phyloP scores from a whole-genome alignment of 2,329 filamentous ascomycete genomes.

The Hymenoscyphus salicellus region DNA sequence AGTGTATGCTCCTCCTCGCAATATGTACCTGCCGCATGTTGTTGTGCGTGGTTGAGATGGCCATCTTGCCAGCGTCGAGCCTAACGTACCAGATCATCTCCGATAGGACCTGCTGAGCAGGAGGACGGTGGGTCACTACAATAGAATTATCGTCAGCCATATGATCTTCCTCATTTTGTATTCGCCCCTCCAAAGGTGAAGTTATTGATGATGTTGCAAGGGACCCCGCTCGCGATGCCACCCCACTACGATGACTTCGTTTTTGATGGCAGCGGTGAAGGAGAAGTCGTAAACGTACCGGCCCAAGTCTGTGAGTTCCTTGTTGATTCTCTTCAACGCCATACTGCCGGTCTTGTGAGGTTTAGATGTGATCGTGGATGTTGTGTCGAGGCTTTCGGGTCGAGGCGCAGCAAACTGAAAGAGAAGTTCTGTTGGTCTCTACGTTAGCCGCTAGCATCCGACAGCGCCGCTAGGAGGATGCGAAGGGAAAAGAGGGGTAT shows the following conservation, averaged over 20 bases:
- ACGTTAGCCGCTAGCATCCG: slow-evolving; percentile 30
- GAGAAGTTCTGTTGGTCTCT: slow-evolving; percentile 23
- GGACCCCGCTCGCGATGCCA: slow-evolving; percentile 34
- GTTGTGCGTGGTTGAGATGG: neutral
- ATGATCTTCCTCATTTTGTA: slow-evolving; percentile 10
- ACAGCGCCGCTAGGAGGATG: slow-evolving; percentile 26
- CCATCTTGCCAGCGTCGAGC: neutral
- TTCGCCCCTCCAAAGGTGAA: slow-evolving; percentile 18
- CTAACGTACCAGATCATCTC: slow-evolving; percentile 92
- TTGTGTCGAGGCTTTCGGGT: slow-evolving; percentile 25
- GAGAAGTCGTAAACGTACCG: slow-evolving; percentile 57
- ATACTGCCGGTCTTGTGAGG: slow-evolving; percentile 46
- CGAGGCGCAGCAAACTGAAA: slow-evolving; percentile 29
- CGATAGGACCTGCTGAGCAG: slow-evolving; percentile 94
- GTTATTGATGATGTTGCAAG: slow-evolving; percentile 36
- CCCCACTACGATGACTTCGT: slow-evolving; percentile 28
- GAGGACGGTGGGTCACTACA: slow-evolving; percentile 93
- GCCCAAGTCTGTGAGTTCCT: slow-evolving; percentile 86
- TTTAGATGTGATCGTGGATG: slow-evolving; percentile 23
- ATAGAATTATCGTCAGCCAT: slow-evolving; percentile 27
- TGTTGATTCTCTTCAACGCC: slow-evolving; percentile 93
- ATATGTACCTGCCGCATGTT: neutral
- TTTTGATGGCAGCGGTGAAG: slow-evolving; percentile 22
- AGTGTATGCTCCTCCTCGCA: slow-evolving; percentile 29
- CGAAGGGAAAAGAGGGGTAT: slow-evolving; percentile 12